Evolutionary conservation across 768 basidiomycete genomes (phyloP).

Genomic region (Imleria badia): DNA sequence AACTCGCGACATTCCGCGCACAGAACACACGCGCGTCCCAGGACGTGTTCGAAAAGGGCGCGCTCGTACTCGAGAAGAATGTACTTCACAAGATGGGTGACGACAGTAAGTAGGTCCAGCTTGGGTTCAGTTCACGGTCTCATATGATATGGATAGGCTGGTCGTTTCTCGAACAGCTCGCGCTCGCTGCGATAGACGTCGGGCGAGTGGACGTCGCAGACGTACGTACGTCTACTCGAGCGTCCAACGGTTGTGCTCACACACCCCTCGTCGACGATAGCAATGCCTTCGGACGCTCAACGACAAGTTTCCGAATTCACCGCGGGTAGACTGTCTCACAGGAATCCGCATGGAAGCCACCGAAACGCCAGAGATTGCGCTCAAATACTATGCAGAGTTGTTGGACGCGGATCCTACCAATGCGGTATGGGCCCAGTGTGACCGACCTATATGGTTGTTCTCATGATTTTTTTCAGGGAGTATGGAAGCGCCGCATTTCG

Average conservation of each 20-base stretch:
- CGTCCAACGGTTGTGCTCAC: slow-evolving; percentile 6
- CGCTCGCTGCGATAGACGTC: slow-evolving; percentile 74
- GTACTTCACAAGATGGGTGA: slow-evolving; percentile 47
- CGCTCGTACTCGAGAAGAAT: slow-evolving; percentile 49
- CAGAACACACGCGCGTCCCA: slow-evolving; percentile 54
- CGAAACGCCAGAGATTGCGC: slow-evolving; percentile 52
- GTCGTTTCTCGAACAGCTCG: slow-evolving; percentile 79
- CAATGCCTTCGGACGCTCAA: slow-evolving; percentile 51
- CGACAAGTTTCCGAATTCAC: slow-evolving; percentile 73
- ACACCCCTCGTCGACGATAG: slow-evolving; percentile 12
- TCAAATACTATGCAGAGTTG: slow-evolving; percentile 61
- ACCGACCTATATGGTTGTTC: neutral
- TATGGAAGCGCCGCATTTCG: slow-evolving; percentile 82
- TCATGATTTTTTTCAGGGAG: slow-evolving; percentile 36
- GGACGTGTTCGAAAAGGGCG: slow-evolving; percentile 57
- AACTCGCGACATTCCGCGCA: slow-evolving; percentile 53
- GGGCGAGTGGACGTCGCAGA: slow-evolving; percentile 73
- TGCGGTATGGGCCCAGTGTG: slow-evolving; percentile 50
- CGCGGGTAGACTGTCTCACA: slow-evolving; percentile 72
- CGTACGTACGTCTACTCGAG: slow-evolving; percentile 43
- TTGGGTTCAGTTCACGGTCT: neutral
- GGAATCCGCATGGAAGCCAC: slow-evolving; percentile 79
- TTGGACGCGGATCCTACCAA: slow-evolving; percentile 68
- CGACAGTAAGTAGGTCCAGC: slow-evolving; percentile 48
- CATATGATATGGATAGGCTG: slow-evolving; percentile 50